These are phyloP conservation scores for Salix dunnii DNA, from an alignment of 345 rosid genomes.

Conservation along the genomic window DNA sequence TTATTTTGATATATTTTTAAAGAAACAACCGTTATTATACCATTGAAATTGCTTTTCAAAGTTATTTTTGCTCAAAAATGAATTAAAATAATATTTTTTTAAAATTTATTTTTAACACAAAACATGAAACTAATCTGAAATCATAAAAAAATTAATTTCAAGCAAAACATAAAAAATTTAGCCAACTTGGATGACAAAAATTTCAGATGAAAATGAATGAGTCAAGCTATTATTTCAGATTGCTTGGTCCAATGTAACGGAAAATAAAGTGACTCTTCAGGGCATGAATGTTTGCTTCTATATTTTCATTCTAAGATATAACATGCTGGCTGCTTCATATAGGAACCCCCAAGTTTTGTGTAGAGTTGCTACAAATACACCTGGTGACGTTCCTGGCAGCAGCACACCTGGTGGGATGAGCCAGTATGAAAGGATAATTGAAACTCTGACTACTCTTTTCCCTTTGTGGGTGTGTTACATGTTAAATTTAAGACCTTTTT, in stretches of 20 bases:
- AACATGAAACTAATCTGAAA: too few species aligned
- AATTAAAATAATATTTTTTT: too few species aligned
- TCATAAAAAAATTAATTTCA: too few species aligned
- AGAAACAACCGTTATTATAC: too few species aligned
- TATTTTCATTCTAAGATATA: background rate
- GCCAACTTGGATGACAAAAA: too few species aligned
- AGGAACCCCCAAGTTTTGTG: constrained; percentile 47
- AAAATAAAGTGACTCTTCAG: background rate
- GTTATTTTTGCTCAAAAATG: too few species aligned
- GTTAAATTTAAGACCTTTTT: background rate
- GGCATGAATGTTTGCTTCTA: background rate
- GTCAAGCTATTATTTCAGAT: background rate
- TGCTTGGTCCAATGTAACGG: background rate
- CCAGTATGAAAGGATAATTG: constrained; percentile 72
- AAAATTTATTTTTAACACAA: too few species aligned
- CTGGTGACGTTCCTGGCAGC: constrained; percentile 59
- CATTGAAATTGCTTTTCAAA: too few species aligned
- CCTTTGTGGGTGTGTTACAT: constrained; percentile 69
- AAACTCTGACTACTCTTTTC: constrained; percentile 82
- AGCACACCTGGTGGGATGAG: constrained; percentile 46
- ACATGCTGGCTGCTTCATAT: constrained; percentile 11
- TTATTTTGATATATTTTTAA: too few species aligned
- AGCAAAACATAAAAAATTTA: too few species aligned
- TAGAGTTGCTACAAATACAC: constrained; percentile 58
- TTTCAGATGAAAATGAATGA: background rate